These are phyloP conservation scores for Avicennia marina DNA, from an alignment of 257 asterid species.

Conservation along the genomic window DNA sequence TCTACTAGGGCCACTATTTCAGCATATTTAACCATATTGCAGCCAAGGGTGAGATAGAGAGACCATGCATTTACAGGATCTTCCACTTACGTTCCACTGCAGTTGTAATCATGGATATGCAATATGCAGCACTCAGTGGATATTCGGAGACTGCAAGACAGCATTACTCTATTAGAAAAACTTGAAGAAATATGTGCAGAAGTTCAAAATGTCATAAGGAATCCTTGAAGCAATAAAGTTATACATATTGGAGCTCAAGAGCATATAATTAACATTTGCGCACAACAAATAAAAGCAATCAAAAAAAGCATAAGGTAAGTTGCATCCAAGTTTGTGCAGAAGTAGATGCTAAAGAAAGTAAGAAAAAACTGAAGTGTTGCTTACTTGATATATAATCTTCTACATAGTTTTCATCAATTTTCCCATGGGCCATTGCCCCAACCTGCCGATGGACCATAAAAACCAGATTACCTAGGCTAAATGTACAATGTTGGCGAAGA, in stretches of 20 bases:
- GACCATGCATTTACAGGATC: constrained; percentile 56
- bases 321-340: neutral
- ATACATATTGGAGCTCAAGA: too few species aligned
- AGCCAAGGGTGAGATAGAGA: neutral
- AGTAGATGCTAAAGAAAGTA: neutral
- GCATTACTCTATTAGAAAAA: constrained; percentile 13
- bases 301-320: neutral
- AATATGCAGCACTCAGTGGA: constrained; percentile 85
- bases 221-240: neutral
- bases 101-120: constrained; percentile 67
- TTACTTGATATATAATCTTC: constrained; percentile 82
- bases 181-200: neutral
- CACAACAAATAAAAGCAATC: constrained; percentile 3
- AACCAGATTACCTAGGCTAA: constrained; percentile 2
- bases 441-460: constrained; percentile 38
- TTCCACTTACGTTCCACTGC: constrained; percentile 74
- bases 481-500: neutral
- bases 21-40: neutral
- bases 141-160: constrained; percentile 73
- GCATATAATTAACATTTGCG: too few species aligned
- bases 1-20: neutral
- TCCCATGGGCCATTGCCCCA: constrained; percentile 97
- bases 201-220: neutral
- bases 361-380: constrained; percentile 7
- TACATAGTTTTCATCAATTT: constrained; percentile 62